phyloP scores from a whole-genome alignment of 768 basidiomycete species.

The Auricularia cornea region DNA sequence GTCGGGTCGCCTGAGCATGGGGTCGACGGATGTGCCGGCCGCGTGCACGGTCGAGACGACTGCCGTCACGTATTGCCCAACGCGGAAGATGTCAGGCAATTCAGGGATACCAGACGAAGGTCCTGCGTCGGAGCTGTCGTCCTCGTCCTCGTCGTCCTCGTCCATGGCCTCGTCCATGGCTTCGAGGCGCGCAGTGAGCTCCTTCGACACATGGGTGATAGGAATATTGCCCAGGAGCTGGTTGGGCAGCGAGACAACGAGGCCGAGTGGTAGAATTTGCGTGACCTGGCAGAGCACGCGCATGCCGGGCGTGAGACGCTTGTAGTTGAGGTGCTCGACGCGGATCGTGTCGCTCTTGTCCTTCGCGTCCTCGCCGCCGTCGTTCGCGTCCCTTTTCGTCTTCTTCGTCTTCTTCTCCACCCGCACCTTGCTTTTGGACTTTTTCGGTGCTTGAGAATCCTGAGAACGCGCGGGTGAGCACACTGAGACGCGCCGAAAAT shows the following conservation, averaged over 20 bases:
- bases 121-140: constrained; percentile 35
- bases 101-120: constrained; percentile 44
- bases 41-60: constrained; percentile 63
- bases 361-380: constrained; percentile 31
- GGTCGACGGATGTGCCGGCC: constrained; percentile 55
- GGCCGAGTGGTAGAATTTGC: constrained; percentile 76
- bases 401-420: constrained; percentile 25
- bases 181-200: constrained; percentile 67
- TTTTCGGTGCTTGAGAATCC: constrained; percentile 5
- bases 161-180: constrained; percentile 35
- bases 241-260: constrained; percentile 91
- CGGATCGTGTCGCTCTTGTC: constrained; percentile 46
- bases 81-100: constrained; percentile 61
- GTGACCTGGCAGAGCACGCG: constrained; percentile 83
- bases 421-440: not conserved
- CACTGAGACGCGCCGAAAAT: not conserved
- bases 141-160: constrained; percentile 36
- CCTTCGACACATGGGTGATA: constrained; percentile 81
- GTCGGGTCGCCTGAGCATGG: not conserved
- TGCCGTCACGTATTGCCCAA: constrained; percentile 82
- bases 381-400: constrained; percentile 28
- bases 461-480: not conserved
- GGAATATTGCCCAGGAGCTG: constrained; percentile 91
- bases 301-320: constrained; percentile 79
- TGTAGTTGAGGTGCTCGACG: constrained; percentile 91